Evolutionary conservation across 75 land plant genomes (phyloP), one percentile per base, ranked within the genome.

Genomic region (Pinus albicaulis): DNA sequence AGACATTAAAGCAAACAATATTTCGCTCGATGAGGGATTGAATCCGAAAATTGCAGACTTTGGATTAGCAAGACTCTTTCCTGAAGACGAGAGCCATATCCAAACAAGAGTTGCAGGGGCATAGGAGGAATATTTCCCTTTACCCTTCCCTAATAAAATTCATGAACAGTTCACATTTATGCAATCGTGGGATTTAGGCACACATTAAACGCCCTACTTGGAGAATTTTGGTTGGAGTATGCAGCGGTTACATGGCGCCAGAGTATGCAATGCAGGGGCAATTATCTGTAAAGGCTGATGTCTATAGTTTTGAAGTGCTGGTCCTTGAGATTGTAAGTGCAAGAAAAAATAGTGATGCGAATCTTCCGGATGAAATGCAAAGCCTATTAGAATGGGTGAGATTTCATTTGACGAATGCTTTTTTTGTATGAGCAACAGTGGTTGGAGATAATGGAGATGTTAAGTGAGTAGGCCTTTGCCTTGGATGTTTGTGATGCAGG

Each of bases 1-100:
- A 23, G 85, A 83, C 71, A 83, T 83, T 41, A 83, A 83, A 73
- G 73, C 85, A 13, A 77, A 78, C 74, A 83, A 83, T n/a, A 80
- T 83, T 60, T 63, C 76, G 5, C 73, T 83, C 44, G 82, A 65
- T n/a, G 48, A 68, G 6, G 78, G 80, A 36, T 80, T 80, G 34
- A 80, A 80, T 28, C 82, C 85, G 7, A 65, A 61, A 16, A 62
- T 80, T 66, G 82, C 78, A 0, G 82, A 80, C 73, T 80, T 75
- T 56, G 82, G 82, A 24, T 52, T 80, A 28, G 82, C 82, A 22
- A 16, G 71, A 72, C 78, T 80, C 22, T 34, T 80, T 73, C 83
- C 78, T 53, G 78, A 53, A 52, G 74, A 77, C 70, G 17, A 73
- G 11, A 56, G 41, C 14, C 60, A 73, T 74, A 56, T 70, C 15